These are phyloP conservation scores for Penicillium sp. DNA, from an alignment of 2,329 filamentous ascomycete genomes.

Conservation along the genomic window DNA sequence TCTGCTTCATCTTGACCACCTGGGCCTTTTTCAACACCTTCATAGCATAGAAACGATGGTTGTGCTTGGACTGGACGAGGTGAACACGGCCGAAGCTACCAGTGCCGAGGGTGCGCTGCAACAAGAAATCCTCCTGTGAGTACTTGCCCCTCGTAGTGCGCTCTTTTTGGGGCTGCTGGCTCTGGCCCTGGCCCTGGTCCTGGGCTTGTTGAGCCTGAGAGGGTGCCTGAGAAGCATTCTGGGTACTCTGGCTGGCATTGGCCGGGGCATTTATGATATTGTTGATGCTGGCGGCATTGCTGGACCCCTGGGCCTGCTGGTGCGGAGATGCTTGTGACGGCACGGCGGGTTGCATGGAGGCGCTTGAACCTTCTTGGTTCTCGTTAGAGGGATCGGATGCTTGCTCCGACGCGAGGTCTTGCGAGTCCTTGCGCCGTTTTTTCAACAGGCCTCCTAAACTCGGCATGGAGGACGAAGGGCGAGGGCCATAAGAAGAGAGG, in stretches of 20 bases:
- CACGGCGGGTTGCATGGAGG: conserved; percentile 39
- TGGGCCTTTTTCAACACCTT: conserved; percentile 98
- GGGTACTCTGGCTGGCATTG: conserved; percentile 25
- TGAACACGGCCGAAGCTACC: conserved; percentile 97
- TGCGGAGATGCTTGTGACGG: conserved; percentile 46
- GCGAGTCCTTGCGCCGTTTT: conserved; percentile 95
- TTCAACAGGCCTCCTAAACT: conserved; percentile 86
- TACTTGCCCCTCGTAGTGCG: conserved; percentile 96
- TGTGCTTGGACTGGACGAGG: conserved; percentile 95
- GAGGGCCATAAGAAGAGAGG: conserved; percentile 27
- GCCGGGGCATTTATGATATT: conserved; percentile 72
- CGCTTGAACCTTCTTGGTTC: conserved; percentile 25
- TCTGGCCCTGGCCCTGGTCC: conserved; percentile 13
- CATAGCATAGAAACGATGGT: conserved; percentile 95
- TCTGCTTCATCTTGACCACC: conserved; percentile 99
- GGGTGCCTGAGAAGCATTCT: conserved; percentile 20
- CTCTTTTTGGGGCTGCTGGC: conserved; percentile 19
- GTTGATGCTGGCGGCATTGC: conserved; percentile 76
- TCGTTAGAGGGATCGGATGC: conserved; percentile 29
- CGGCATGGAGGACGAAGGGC: conserved; percentile 66
- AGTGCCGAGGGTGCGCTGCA: conserved; percentile 88
- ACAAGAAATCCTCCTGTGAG: conserved; percentile 82
- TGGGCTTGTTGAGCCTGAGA: conserved; percentile 28
- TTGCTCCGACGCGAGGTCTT: conserved; percentile 51
- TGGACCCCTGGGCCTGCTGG: conserved; percentile 40